Evolutionary conservation across 2,329 filamentous ascomycete species (phyloP), one percentile per base, ranked within the genome.

Genomic region (Epichloe typhina): DNA sequence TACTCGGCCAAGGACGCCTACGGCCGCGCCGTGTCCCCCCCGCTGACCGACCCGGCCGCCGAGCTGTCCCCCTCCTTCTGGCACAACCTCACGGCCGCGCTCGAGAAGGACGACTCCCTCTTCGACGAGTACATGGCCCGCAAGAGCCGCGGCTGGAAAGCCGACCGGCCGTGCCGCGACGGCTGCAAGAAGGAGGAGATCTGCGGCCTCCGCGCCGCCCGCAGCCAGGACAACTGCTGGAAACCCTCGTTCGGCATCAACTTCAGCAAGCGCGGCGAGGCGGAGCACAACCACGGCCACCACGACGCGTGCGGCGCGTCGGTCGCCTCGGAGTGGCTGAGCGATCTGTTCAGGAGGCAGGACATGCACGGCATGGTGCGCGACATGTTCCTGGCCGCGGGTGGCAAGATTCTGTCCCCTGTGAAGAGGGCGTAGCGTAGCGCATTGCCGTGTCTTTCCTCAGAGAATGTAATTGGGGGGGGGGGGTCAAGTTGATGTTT

Each of bases 1-100:
- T 80, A 80, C 62, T 77, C 74, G 2, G 77, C 74, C 15, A 75
- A 73, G 56, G 71, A 71, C 42, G 64, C 66, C 9, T 80, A 80
- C 56, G 76, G 75, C 5, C 55, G 67, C 0, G 62, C 70, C 1
- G 60, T 74, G 6, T 58, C 52, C 26, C 73, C 71, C 69, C 73
- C 71, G 0, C 52, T 72, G 1, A 58, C 58, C 9, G 54, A 61
- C 35, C 23, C 61, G 2, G 61, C 61, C 5, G 65, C 67, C 4
- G 61, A 80, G 55, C 68, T 82, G 19, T 75, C 72, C 0, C 72
- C 76, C 0, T 70, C 70, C 1, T 79, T 79, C 62, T 80, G 77
- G 77, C 76, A 80, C 59, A 72, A 76, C 57, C 65, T 80, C 26
- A 80, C 76, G 0, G 64, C 63, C 0, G 61, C 64, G 1, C 69